These are phyloP conservation scores for Acacia concinna DNA, from an alignment of 331 rosid species.

Conservation along the genomic window DNA sequence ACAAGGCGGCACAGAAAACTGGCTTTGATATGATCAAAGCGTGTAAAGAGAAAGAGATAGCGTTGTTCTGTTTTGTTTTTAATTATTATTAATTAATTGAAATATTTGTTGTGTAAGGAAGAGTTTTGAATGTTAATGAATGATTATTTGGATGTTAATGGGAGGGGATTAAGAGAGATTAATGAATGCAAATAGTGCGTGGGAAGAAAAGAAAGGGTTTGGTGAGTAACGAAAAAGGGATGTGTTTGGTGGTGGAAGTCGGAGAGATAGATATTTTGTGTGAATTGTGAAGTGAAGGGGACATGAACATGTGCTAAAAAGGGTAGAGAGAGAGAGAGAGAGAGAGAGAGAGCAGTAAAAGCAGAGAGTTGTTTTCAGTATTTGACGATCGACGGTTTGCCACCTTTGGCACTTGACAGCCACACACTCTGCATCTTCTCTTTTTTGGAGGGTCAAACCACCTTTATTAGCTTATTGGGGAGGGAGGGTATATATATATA, in stretches of 20 bases:
- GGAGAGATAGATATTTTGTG: not conserved
- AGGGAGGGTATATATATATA: not conserved
- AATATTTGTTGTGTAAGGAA: not conserved
- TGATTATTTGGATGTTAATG: not conserved
- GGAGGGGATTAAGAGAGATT: not conserved
- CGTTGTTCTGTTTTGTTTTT: too few relatives aligned
- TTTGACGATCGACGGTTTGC: conserved; percentile 27
- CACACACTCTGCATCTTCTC: conserved; percentile 27
- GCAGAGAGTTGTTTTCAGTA: not conserved
- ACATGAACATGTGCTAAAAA: not conserved
- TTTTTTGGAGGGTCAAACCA: conserved; percentile 3
- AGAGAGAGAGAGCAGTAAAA: not conserved
- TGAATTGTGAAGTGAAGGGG: not conserved
- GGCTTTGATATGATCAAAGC: not conserved
- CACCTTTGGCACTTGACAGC: conserved; percentile 29
- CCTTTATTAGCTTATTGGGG: not conserved
- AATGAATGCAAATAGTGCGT: not conserved
- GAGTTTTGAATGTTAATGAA: too few relatives aligned
- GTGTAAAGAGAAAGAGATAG: too few relatives aligned
- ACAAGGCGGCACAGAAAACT: not conserved
- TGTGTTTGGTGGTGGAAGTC: not conserved
- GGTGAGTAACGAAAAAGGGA: not conserved
- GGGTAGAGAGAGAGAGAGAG: not conserved
- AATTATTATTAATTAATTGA: not conserved
- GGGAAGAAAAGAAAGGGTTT: not conserved